Conservation (phyloP, 2,329 filamentous ascomycete genomes). For the Verticillium nonalfalfae region DNA sequence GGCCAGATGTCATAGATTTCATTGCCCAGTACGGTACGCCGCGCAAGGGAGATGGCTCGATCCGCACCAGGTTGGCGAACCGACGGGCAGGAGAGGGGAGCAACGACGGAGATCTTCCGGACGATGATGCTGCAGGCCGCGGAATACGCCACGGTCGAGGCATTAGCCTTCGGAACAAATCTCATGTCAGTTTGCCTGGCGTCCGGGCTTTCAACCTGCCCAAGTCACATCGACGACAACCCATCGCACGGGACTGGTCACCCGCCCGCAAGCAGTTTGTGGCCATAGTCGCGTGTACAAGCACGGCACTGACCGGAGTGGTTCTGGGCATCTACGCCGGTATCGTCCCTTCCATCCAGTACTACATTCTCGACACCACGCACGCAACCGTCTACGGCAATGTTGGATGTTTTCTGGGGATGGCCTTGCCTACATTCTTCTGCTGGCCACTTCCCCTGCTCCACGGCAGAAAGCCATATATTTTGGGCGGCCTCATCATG, state of each 20-base stretch:
- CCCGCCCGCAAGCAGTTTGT: conserved; percentile 60
- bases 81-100: conserved; percentile 4
- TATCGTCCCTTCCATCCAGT: conserved; percentile 73
- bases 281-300: conserved; percentile 64
- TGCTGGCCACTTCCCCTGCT: conserved; percentile 70
- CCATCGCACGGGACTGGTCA: conserved; percentile 69
- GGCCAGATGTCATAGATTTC: conserved; percentile 10
- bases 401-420: conserved; percentile 63
- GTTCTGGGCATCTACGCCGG: conserved; percentile 72
- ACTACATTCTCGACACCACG: conserved; percentile 63
- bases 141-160: conserved; percentile 19
- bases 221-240: conserved; percentile 51
- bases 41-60: conserved; percentile 7
- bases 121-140: conserved; percentile 17
- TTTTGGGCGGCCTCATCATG: conserved; percentile 60
- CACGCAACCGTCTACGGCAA: conserved; percentile 68
- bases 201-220: conserved; percentile 44
- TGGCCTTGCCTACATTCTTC: conserved; percentile 63
- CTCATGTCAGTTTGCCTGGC: conserved; percentile 47
- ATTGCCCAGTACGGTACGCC: conserved; percentile 10
- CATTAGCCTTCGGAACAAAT: conserved; percentile 41
- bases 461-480: conserved; percentile 72
- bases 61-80: conserved; percentile 1
- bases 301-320: conserved; percentile 64
- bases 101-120: conserved; percentile 17